phyloP scores from a whole-genome alignment of 306 rosid species.

The Lathyrus oleraceus region DNA sequence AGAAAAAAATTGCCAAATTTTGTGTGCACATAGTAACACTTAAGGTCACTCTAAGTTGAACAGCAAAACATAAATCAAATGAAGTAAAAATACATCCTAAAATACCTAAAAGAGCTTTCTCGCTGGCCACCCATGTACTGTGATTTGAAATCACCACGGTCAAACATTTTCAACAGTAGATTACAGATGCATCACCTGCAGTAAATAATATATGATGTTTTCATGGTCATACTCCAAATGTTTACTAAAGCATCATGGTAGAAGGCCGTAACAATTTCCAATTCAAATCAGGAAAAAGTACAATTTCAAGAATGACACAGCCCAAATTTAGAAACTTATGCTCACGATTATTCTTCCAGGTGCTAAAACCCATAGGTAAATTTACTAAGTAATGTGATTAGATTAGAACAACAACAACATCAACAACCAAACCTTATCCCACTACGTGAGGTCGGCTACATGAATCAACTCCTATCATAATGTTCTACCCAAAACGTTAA shows the following conservation, averaged over 20 bases:
- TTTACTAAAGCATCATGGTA: conserved; percentile 10
- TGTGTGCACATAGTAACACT: neutral
- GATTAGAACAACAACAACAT: neutral
- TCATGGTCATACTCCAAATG: conserved; percentile 2
- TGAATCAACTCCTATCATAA: too few relatives aligned
- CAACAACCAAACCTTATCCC: too few relatives aligned
- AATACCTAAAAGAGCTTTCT: conserved; percentile 78
- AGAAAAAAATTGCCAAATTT: conserved; percentile 20
- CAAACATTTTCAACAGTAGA: conserved; percentile 63
- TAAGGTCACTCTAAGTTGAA: conserved; percentile 19
- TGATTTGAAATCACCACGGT: conserved; percentile 61
- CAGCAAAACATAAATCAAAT: neutral
- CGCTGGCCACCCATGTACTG: conserved; percentile 74
- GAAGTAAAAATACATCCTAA: conserved; percentile 12
- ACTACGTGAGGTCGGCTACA: too few relatives aligned
- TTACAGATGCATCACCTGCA: conserved; percentile 50
- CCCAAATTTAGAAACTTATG: conserved; percentile 10
- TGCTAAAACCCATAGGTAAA: conserved; percentile 24
- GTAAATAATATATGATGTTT: neutral
- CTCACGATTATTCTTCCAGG: neutral
- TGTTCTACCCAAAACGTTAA: too few relatives aligned
- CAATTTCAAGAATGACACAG: conserved; percentile 10
- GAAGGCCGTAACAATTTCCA: conserved; percentile 16
- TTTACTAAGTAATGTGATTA: neutral
- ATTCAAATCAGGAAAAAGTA: conserved; percentile 12